These are phyloP conservation scores for Ceratocystiopsis sp. DNA, from an alignment of 2,329 filamentous ascomycete species.

Conservation along the genomic window DNA sequence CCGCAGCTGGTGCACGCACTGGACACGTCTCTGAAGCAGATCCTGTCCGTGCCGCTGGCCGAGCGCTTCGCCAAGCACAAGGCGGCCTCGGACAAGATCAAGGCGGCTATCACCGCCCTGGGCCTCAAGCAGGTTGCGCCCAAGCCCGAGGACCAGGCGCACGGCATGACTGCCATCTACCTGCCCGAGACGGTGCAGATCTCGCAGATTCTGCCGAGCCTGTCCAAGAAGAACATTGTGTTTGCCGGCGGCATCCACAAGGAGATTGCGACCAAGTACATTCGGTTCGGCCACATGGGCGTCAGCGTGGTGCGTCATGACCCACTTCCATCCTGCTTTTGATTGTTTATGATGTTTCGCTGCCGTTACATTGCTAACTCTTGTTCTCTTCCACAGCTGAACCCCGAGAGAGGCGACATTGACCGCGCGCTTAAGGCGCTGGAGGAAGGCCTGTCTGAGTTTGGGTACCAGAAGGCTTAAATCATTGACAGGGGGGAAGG, in stretches of 20 bases:
- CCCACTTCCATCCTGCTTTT: background rate
- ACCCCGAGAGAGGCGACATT: conserved; percentile 63
- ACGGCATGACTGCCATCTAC: conserved; percentile 96
- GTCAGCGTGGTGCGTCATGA: conserved; percentile 54
- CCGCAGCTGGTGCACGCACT: conserved; percentile 88
- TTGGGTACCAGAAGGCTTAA: conserved; percentile 40
- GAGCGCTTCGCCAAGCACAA: conserved; percentile 73
- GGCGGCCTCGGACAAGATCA: conserved; percentile 66
- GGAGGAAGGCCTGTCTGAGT: conserved; percentile 56
- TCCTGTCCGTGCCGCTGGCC: conserved; percentile 61
- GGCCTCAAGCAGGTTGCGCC: conserved; percentile 76
- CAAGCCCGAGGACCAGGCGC: conserved; percentile 80
- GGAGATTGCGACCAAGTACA: conserved; percentile 84
- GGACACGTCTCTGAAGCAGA: conserved; percentile 74
- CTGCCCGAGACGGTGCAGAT: conserved; percentile 70
- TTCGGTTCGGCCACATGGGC: conserved; percentile 96
- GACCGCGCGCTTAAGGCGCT: conserved; percentile 69
- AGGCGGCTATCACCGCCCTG: conserved; percentile 62
- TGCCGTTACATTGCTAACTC: background rate
- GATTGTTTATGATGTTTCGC: too few species aligned
- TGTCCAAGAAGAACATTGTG: conserved; percentile 75
- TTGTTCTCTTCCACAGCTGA: conserved; percentile 33
- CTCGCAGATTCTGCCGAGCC: conserved; percentile 67
- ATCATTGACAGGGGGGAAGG: too few species aligned
- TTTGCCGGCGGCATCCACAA: conserved; percentile 95